Conservation (phyloP, 2,329 filamentous ascomycete genomes). For the Cadophora luteo-olivacea region DNA sequence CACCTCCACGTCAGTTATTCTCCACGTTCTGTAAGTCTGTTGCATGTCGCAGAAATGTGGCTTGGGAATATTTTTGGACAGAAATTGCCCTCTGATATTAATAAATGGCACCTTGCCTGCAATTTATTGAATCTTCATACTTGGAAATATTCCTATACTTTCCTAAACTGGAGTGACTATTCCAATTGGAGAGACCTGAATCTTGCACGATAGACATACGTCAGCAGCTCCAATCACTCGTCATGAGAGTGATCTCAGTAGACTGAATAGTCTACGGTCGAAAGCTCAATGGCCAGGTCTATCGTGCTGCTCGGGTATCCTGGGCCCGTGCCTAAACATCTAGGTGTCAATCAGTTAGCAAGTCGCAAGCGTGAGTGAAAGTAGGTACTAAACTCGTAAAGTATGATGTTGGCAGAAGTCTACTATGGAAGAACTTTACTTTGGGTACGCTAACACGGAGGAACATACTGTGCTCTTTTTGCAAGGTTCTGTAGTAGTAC, state of each 20-base stretch:
- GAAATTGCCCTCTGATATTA: neutral
- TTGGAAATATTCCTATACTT: no score
- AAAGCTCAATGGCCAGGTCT: constrained; percentile 10
- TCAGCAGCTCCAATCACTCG: neutral
- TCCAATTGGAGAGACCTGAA: no score
- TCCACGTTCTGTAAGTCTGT: constrained; percentile 8
- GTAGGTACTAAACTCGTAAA: no score
- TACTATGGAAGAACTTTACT: no score
- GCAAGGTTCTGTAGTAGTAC: neutral
- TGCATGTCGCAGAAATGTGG: constrained; percentile 13
- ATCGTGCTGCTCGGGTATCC: neutral
- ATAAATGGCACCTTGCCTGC: neutral
- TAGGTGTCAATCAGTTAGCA: neutral
- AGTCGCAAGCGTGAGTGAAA: neutral
- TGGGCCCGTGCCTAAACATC: neutral
- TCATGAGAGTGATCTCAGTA: neutral
- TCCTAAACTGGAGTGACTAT: no score
- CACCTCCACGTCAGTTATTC: neutral
- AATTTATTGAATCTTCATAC: neutral
- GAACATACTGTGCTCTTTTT: neutral
- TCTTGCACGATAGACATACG: no score
- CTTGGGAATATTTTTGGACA: neutral
- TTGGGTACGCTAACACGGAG: neutral
- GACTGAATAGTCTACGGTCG: neutral
- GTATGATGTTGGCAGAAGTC: no score